A percentile compares a stretch with the other conserved stretches of the same genome.
These are phyloP conservation scores for Tillandsia leiboldiana DNA, from an alignment of 176 grass and related monocot genomes.

Conservation along the genomic window DNA sequence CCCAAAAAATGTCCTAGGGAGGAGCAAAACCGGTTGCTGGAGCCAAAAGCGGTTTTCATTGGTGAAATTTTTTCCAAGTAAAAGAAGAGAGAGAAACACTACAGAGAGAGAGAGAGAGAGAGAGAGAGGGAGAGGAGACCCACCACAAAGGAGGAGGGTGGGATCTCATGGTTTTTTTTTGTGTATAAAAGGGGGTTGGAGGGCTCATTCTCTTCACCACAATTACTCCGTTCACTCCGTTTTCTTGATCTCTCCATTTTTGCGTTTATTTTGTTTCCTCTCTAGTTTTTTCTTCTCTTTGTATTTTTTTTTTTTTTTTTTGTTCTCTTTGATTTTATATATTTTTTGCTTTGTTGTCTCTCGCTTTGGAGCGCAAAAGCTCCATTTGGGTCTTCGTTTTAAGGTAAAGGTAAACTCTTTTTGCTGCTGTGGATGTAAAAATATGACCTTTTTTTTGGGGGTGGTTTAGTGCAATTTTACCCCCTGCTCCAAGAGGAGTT, in stretches of 20 bases:
- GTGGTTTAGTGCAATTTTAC: no score
- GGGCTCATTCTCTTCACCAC: conserved; percentile 18
- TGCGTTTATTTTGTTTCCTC: conserved; percentile 2
- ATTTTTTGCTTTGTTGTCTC: background rate
- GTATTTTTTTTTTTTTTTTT: background rate
- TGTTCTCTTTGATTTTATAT: background rate
- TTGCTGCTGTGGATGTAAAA: background rate
- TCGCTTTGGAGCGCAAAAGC: background rate
- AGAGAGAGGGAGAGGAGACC: background rate
- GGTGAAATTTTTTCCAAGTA: background rate
- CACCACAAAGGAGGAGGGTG: background rate
- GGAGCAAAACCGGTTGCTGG: background rate
- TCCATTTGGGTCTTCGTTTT: background rate
- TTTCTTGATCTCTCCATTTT: background rate
- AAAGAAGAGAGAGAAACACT: no score
- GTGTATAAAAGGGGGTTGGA: conserved; percentile 29
- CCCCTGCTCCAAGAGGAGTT: no score
- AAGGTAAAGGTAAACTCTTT: background rate
- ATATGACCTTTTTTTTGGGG: no score
- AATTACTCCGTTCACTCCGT: conserved; percentile 41
- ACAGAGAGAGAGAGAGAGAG: background rate
- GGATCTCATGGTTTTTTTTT: background rate
- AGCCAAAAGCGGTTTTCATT: background rate
- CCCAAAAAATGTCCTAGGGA: background rate
- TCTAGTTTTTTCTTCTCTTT: background rate